Percentiles rank a stretch among this genome's conserved stretches.
phyloP scores from a whole-genome alignment of 2,329 filamentous ascomycete genomes.

The Gnomoniopsis sp. region DNA sequence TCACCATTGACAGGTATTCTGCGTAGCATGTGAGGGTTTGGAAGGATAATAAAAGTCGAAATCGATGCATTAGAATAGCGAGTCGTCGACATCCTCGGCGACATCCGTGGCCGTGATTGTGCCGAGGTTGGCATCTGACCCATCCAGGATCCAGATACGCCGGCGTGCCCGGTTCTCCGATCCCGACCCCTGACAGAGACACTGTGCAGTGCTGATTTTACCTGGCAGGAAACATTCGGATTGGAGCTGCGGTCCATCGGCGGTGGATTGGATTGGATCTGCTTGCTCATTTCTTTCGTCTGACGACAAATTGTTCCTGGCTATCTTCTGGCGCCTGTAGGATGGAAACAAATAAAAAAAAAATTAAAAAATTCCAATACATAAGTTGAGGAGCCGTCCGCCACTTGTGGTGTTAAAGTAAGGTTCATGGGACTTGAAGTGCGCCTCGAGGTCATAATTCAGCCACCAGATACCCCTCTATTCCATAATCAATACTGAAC shows the following conservation, averaged over 20 bases:
- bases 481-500: too few relatives aligned
- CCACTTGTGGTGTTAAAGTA: too few relatives aligned
- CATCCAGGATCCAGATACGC: not conserved
- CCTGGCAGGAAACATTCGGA: not conserved
- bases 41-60: not conserved
- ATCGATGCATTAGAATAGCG: not conserved
- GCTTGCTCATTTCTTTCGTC: not conserved
- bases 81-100: not conserved
- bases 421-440: too few relatives aligned
- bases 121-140: not conserved
- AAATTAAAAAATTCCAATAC: too few relatives aligned
- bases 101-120: not conserved
- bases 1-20: too few relatives aligned
- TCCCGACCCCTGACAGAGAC: not conserved
- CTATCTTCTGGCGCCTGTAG: too few relatives aligned
- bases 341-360: too few relatives aligned
- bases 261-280: not conserved
- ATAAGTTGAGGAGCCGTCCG: too few relatives aligned
- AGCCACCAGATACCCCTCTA: too few relatives aligned
- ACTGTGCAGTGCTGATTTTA: constrained; percentile 1
- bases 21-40: too few relatives aligned
- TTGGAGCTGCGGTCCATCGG: not conserved
- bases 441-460: too few relatives aligned
- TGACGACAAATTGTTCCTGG: too few relatives aligned
- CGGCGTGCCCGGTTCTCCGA: not conserved